These are phyloP conservation scores for Cordyceps cicadae DNA, from an alignment of 2,329 filamentous ascomycete species.

Conservation along the genomic window DNA sequence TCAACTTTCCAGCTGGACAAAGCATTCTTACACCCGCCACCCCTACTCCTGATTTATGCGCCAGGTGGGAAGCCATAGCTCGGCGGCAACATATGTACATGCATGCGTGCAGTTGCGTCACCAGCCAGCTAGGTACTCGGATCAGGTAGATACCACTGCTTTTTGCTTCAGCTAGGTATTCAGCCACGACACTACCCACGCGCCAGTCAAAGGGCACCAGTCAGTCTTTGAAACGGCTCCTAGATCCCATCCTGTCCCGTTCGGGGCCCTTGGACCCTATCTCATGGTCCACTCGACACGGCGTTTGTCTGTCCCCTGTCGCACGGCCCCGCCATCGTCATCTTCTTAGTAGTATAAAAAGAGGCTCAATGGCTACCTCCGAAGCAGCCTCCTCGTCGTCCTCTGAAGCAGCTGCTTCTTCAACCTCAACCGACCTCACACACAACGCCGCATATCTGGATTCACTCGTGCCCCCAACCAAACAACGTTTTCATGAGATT, in stretches of 20 bases:
- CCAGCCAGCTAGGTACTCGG: not conserved
- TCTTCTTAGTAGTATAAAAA: not conserved
- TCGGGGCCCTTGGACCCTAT: not conserved
- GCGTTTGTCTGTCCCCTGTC: conserved; percentile 1
- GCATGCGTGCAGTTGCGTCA: not conserved
- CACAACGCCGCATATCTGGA: conserved; percentile 38
- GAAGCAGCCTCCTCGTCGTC: conserved; percentile 15
- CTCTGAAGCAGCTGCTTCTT: conserved; percentile 14
- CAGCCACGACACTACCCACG: conserved; percentile 1
- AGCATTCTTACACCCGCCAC: not conserved
- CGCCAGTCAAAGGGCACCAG: not conserved
- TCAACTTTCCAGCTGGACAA: not conserved
- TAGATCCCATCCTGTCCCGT: not conserved
- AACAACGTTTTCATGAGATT: conserved; percentile 40
- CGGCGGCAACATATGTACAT: not conserved
- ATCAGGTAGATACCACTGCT: not conserved
- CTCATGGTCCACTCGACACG: not conserved
- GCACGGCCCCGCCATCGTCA: conserved; percentile 1
- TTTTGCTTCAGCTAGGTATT: not conserved
- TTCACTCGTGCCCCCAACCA: conserved; percentile 39
- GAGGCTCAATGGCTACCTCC: conserved; percentile 2
- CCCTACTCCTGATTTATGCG: not conserved
- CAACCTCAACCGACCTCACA: not conserved
- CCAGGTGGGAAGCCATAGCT: not conserved
- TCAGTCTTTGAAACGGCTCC: not conserved